These are phyloP conservation scores for Tuber melanosporum DNA, from an alignment of 495 filamentous ascomycete genomes.

Conservation along the genomic window DNA sequence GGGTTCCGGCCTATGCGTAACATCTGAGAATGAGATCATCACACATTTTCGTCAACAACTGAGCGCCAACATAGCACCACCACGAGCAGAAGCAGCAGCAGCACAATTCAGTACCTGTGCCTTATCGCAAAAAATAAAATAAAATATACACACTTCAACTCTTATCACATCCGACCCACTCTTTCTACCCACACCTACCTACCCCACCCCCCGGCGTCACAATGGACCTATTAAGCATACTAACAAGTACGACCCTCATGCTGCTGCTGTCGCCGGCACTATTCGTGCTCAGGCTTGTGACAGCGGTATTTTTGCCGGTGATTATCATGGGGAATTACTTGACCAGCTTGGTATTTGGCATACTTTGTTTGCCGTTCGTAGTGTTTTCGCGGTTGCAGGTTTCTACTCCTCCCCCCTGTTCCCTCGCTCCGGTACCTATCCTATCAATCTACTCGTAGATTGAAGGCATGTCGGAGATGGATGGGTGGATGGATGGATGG, in stretches of 20 bases:
- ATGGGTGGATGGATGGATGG: neutral
- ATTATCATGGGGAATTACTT: constrained; percentile 18
- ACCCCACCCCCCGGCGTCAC: neutral
- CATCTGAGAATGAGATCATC: neutral
- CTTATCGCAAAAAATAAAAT: neutral
- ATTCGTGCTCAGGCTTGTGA: constrained; percentile 14
- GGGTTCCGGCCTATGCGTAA: neutral
- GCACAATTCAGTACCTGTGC: too few relatives aligned
- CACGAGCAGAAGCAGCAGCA: neutral
- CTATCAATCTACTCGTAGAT: neutral
- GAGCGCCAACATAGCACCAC: neutral
- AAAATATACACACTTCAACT: neutral
- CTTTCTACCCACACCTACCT: neutral
- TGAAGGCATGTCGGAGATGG: neutral
- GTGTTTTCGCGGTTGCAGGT: constrained; percentile 28
- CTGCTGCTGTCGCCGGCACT: constrained; percentile 17
- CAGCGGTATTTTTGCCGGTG: constrained; percentile 15
- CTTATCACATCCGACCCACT: neutral
- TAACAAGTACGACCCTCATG: constrained; percentile 6
- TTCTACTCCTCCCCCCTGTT: neutral
- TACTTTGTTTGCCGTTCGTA: constrained; percentile 13
- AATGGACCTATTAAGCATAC: constrained; percentile 16
- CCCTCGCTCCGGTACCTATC: neutral
- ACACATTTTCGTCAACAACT: neutral
- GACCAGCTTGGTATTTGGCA: constrained; percentile 3